Conservation (phyloP, 2,329 filamentous ascomycete genomes). For the Stachybotrys chartarum region DNA sequence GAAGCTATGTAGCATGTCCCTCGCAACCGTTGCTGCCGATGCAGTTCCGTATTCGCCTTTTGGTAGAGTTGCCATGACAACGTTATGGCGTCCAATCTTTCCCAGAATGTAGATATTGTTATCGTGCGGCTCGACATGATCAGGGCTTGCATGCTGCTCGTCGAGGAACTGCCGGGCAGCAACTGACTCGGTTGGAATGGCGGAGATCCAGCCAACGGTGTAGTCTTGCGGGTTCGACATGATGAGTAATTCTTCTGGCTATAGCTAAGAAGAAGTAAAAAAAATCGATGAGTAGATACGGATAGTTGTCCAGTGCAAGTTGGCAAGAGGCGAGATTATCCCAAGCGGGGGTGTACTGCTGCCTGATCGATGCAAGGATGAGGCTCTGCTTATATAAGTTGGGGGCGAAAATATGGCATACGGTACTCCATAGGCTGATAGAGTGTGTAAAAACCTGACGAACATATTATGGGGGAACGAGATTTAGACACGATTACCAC, state of each 20-base stretch:
- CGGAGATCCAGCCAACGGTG: slow-evolving; percentile 36
- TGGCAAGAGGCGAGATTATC: no score
- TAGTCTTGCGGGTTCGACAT: slow-evolving; percentile 16
- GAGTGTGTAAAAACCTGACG: no score
- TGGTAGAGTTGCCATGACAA: slow-evolving; percentile 23
- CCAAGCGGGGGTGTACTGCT: no score
- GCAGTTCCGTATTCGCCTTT: slow-evolving; percentile 16
- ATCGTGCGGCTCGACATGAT: slow-evolving; percentile 6
- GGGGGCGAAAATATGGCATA: no score
- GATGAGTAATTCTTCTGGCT: background rate
- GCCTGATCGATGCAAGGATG: no score
- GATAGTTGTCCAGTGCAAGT: no score
- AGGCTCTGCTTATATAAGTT: no score
- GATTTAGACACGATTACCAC: no score
- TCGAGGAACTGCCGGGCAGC: slow-evolving; percentile 32
- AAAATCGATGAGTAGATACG: no score
- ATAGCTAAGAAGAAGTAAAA: no score
- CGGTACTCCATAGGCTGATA: no score
- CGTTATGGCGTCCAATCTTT: slow-evolving; percentile 22
- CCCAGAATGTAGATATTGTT: slow-evolving; percentile 23
- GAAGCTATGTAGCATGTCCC: slow-evolving; percentile 20
- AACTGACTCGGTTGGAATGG: slow-evolving; percentile 25
- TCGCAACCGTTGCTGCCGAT: slow-evolving; percentile 16
- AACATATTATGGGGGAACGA: no score
- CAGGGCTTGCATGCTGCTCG: slow-evolving; percentile 19